Evolutionary conservation across 306 rosid species (phyloP), one percentile per base, ranked within the genome.

Genomic region (Vigna angularis): DNA sequence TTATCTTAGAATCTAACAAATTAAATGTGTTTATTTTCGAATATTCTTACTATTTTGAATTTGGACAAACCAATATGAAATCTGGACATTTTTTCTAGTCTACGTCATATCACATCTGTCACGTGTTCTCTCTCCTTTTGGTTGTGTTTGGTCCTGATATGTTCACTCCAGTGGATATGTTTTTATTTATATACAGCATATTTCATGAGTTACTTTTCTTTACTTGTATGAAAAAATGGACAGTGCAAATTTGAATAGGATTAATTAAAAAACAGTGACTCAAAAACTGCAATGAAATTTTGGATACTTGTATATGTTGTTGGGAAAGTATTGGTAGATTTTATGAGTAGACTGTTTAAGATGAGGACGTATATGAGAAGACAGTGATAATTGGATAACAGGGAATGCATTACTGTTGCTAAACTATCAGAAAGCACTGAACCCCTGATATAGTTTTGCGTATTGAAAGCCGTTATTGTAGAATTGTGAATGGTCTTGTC

Each of bases 91-190:
- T 63, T 57, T 62, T 63, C 48, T 63, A 20, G 24, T 34, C 14
- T 34, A 64, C 30, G 26, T 63, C 24, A 64, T 64, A 64, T 64
- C 49, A 34, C 70, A 17, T 64, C 49, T 64, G 70, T 64, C 49
- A n/a, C 15, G 50, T 15, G 17, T 28, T 59, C 4, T 20, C 65
- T 17, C 2, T 59, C 66, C 66, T 32, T 62, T 61, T 61, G 3
- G 12, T 6, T 61, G 47, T 63, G 22, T 16, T 63, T 34, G 47
- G 47, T 63, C 48, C 12, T 63, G 24, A 15, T 32, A 63, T 34
- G 67, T 61, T 34, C 26, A 63, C 47, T 14, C 66, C 66, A 16
- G 24, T 32, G 68, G 47, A 63, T 34, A n/a, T 63, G 22, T 61
- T 61, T 34, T 34, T 63, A 34, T 63, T 63, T 62, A 8, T 62